phyloP scores from a whole-genome alignment of 2,329 filamentous ascomycete species.

The Penicillium sp. region DNA sequence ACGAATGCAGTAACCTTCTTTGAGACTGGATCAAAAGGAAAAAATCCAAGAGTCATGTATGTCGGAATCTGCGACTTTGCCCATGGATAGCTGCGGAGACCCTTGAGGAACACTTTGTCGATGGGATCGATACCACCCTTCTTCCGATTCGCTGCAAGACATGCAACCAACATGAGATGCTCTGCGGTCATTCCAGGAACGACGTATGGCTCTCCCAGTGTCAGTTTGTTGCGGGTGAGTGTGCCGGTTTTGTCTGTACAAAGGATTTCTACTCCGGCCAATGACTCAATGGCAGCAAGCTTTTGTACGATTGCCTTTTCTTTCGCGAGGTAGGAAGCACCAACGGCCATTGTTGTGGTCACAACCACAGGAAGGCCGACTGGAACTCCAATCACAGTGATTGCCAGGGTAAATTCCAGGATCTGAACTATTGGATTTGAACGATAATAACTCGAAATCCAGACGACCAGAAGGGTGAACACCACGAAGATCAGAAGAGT shows the following conservation, averaged over 20 bases:
- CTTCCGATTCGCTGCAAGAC: constrained; percentile 85
- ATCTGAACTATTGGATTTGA: constrained; percentile 77
- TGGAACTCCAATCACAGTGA: constrained; percentile 88
- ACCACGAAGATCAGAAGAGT: constrained; percentile 78
- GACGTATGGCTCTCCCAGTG: constrained; percentile 78
- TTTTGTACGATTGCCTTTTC: constrained; percentile 93
- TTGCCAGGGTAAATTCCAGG: constrained; percentile 79
- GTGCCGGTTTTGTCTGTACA: constrained; percentile 95
- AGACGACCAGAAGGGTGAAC: constrained; percentile 76
- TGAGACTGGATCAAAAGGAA: constrained; percentile 87
- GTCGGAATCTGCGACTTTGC: constrained; percentile 78
- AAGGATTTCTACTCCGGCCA: constrained; percentile 89
- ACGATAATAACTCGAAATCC: constrained; percentile 84
- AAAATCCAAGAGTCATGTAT: constrained; percentile 82
- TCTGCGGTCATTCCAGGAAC: constrained; percentile 79
- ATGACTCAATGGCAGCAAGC: constrained; percentile 85
- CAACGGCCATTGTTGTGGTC: constrained; percentile 92
- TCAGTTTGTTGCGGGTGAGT: constrained; percentile 91
- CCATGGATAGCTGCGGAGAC: constrained; percentile 75
- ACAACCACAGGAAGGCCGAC: constrained; percentile 92
- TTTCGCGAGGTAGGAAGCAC: constrained; percentile 85
- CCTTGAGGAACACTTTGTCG: constrained; percentile 91
- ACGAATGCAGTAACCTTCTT: constrained; percentile 88
- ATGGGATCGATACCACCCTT: constrained; percentile 95
- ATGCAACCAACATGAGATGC: constrained; percentile 89